These are phyloP conservation scores for Pinus albicaulis DNA, from an alignment of 75 land plant genomes.

Conservation along the genomic window DNA sequence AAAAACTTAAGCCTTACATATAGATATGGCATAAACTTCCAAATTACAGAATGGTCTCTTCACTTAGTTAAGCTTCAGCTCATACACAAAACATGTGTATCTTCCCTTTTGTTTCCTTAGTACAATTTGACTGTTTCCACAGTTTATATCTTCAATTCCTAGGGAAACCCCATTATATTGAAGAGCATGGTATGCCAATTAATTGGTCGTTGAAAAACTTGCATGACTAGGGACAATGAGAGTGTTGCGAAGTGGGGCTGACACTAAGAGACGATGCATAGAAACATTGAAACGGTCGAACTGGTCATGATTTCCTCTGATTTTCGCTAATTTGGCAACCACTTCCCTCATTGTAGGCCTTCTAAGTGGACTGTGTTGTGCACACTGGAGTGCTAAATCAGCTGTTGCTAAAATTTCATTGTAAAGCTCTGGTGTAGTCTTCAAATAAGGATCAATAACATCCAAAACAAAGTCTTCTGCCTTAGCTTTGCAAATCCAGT, in stretches of 20 bases:
- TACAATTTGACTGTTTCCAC: too few species aligned
- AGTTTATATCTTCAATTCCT: too few species aligned
- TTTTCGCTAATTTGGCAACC: not conserved
- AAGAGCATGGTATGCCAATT: not conserved
- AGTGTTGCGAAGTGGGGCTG: not conserved
- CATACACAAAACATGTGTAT: too few species aligned
- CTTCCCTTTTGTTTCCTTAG: too few species aligned
- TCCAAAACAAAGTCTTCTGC: constrained; percentile 2
- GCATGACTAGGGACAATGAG: not conserved
- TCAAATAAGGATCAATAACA: constrained; percentile 1
- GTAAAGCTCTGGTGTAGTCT: not conserved
- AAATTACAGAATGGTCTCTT: too few species aligned
- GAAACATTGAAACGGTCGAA: not conserved
- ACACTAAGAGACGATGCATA: not conserved
- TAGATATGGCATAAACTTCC: too few species aligned
- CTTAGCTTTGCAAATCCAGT: not conserved
- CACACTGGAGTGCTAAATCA: constrained; percentile 1
- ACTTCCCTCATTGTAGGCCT: constrained; percentile 11
- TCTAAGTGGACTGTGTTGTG: constrained; percentile 4
- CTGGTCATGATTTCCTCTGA: not conserved
- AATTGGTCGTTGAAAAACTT: not conserved
- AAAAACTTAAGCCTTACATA: too few species aligned
- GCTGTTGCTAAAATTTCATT: not conserved
- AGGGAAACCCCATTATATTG: not conserved
- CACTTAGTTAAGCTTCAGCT: too few species aligned